A percentile compares a stretch with the other conserved stretches of the same genome.
Evolutionary conservation across 257 asterid genomes (phyloP).

Genomic region (Schizonepeta tenuifolia): DNA sequence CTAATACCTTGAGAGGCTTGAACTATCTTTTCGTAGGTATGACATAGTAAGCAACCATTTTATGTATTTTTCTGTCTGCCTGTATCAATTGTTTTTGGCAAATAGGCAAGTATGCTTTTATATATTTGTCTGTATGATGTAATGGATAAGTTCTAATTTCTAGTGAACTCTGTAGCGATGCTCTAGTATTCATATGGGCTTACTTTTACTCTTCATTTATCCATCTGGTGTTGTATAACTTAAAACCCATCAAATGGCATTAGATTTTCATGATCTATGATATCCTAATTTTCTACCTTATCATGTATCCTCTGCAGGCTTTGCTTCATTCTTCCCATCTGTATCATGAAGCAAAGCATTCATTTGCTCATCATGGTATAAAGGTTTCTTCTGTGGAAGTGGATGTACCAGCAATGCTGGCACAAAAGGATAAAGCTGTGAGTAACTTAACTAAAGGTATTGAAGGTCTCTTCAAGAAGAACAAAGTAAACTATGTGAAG

Average conservation of each 20-base stretch:
- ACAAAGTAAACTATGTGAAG: conserved; percentile 89
- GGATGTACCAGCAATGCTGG: conserved; percentile 92
- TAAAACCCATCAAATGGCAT: neutral
- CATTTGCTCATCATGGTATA: conserved; percentile 90
- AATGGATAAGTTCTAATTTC: neutral
- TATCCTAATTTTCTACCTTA: conserved; percentile 15
- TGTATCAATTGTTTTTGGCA: neutral
- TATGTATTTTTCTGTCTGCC: too few relatives aligned
- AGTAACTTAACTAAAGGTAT: conserved; percentile 87
- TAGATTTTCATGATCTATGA: conserved; percentile 16
- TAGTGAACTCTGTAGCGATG: too few relatives aligned
- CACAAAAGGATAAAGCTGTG: conserved; percentile 96
- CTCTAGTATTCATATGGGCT: neutral
- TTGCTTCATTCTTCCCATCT: conserved; percentile 96
- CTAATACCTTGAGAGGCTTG: neutral
- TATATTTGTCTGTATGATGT: neutral
- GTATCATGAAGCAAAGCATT: conserved; percentile 94
- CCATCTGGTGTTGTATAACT: neutral
- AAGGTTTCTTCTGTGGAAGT: conserved; percentile 86
- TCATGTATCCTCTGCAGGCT: conserved; percentile 55
- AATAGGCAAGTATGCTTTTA: neutral
- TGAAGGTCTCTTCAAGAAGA: conserved; percentile 96
- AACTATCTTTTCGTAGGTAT: neutral
- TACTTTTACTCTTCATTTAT: neutral
- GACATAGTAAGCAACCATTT: conserved; percentile 1